Evolutionary conservation across 495 filamentous ascomycete genomes (phyloP), one percentile per base, ranked within the genome.

Genomic region (Usnea hakonensis): DNA sequence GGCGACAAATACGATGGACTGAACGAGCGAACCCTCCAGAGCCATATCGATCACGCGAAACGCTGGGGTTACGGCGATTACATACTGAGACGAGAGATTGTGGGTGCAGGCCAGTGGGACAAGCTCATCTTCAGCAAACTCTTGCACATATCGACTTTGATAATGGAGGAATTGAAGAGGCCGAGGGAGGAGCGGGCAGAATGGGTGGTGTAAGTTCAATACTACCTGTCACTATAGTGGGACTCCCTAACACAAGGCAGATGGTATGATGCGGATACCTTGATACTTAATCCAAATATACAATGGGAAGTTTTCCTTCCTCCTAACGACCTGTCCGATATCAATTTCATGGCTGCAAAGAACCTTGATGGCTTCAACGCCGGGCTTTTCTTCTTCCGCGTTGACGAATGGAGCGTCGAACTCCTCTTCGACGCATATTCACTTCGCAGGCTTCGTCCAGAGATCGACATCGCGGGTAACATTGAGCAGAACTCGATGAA

Each of bases 281-380:
- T 60, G 33, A 43, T 41, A 33, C 44, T 53, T 16, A 82, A 84
- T 66, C 76, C 75, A 0, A 69, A 78, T 41, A 73, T 82, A 19
- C 75, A 78, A 1, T 73, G 81, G 33, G 77, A 81, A 48, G 65
- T 72, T 38, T 83, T 83, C 65, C 70, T 82, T 17, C 81, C 81
- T 13, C 79, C 81, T 0, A 63, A 76, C 38, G 21, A 35, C 17
- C 73, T 78, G 60, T 58, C 71, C 9, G 67, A 79, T 54, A 69
- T 80, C 44, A 69, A 83, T 64, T 55, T 82, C 2, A 55, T 84
- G 11, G 74, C 78, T 33, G 72, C 74, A 1, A 70, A 79, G 55
- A 81, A 84, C 72, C 75, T 72, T 70, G 78, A 83, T 65, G 81
- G 81, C 1, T 72, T 83, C 36, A 84, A 84, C 70, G 80, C 79